Evolutionary conservation across 352 stramenopile genomes (phyloP).

Genomic region (Lagenidium sp.): DNA sequence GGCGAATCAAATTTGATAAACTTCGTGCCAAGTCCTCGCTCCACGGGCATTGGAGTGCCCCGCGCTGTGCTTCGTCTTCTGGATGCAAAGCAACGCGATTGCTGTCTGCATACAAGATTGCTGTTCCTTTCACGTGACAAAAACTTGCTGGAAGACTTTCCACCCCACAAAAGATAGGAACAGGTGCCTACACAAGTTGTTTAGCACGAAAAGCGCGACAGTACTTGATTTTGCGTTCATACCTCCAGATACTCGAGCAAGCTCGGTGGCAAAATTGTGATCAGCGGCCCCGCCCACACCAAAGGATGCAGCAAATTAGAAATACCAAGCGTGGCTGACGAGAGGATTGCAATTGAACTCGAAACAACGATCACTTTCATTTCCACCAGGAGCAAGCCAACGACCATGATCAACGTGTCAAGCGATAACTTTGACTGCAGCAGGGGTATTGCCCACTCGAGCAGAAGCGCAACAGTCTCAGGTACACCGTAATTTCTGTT

Average conservation of each 20-base stretch:
- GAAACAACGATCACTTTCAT: slow-evolving; percentile 21
- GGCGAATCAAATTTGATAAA: slow-evolving; percentile 1
- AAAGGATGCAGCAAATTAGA: slow-evolving; percentile 10
- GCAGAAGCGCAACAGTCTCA: slow-evolving; percentile 5
- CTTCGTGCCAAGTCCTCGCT: slow-evolving; percentile 7
- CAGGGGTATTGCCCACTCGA: slow-evolving; percentile 10
- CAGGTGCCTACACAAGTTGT: slow-evolving; percentile 8
- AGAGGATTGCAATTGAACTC: slow-evolving; percentile 8
- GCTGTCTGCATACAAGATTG: slow-evolving; percentile 7
- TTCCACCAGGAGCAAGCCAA: slow-evolving; percentile 11
- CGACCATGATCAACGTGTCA: slow-evolving; percentile 2
- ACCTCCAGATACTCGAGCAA: slow-evolving; percentile 17
- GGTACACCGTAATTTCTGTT: slow-evolving; percentile 5
- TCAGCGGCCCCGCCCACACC: slow-evolving; percentile 14
- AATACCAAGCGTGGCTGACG: slow-evolving; percentile 8
- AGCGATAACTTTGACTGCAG: slow-evolving; percentile 7
- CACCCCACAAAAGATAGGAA: slow-evolving; percentile 14
- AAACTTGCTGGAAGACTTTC: slow-evolving; percentile 8
- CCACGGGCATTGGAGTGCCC: slow-evolving; percentile 10
- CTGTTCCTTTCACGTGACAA: slow-evolving; percentile 10
- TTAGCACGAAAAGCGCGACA: not conserved
- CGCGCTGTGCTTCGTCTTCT: slow-evolving; percentile 9
- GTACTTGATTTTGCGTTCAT: not conserved
- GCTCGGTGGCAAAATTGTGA: slow-evolving; percentile 11
- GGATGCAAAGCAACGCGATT: slow-evolving; percentile 9